These are phyloP conservation scores for Lepidium sativum DNA, from an alignment of 345 rosid genomes.

Conservation along the genomic window DNA sequence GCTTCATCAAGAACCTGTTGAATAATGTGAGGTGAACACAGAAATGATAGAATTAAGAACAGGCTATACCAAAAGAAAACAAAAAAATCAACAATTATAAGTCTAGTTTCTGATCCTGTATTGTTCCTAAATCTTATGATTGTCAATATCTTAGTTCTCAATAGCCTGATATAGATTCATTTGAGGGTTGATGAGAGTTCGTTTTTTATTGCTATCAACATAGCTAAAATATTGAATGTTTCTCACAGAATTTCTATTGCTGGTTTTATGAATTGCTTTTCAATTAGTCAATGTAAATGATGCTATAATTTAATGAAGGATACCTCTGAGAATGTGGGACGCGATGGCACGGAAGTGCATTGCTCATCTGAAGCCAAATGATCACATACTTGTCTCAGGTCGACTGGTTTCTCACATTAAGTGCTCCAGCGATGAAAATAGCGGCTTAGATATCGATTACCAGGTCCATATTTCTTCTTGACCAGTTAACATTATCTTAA, in stretches of 20 bases:
- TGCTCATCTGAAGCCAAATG: constrained; percentile 49
- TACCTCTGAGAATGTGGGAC: constrained; percentile 38
- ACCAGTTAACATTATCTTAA: background rate
- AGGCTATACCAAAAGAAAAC: too few relatives aligned
- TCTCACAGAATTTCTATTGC: background rate
- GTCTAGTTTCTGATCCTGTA: background rate
- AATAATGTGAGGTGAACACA: too few relatives aligned
- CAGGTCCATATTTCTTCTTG: constrained; percentile 33
- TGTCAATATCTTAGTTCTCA: background rate
- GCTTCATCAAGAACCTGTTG: too few relatives aligned
- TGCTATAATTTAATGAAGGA: constrained; percentile 25
- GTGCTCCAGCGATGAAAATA: constrained; percentile 20
- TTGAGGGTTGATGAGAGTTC: background rate
- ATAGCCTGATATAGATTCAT: background rate
- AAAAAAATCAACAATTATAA: too few relatives aligned
- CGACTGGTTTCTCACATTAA: constrained; percentile 27
- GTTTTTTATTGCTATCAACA: background rate
- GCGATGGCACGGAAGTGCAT: constrained; percentile 40
- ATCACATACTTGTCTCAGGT: constrained; percentile 55
- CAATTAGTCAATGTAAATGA: background rate
- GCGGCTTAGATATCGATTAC: constrained; percentile 9
- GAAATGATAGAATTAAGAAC: too few relatives aligned
- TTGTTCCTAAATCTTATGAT: background rate
- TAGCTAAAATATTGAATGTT: background rate
- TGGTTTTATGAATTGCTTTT: background rate